Base-by-base conservation (phyloP, 2,329 filamentous ascomycete genomes). In the Coniosporium tulheliwenetii region DNA sequence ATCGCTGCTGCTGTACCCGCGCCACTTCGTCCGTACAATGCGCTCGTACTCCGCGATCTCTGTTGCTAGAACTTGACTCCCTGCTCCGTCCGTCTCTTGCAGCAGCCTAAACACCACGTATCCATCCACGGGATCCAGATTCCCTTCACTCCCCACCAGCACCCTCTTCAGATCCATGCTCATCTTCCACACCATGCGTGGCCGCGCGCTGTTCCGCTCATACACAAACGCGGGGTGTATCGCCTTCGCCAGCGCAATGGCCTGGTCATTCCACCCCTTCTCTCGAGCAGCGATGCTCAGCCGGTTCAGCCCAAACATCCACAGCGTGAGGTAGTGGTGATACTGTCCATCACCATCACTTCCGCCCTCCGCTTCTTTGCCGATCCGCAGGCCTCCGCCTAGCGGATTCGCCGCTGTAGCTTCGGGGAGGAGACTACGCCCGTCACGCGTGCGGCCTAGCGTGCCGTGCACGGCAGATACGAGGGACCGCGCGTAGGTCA, bases 301-400 rank as follows among this genome's bases (percentile, higher is more conserved):
- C 1, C 73, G 60, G 48, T 73, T 75, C 4, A 77, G 59, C 2
- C 73, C 71, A 50, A 75, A 76, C 71, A 77, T 75, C 73, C 73
- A 78, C 5, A 76, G 50, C 0, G 71, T 76, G 14, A 77, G 58
- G 46, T 77, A 77, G 48, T 77, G 73, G 47, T 75, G 71, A 44
- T 77, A 77, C 51, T 77, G 73, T 2, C 73, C 73, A 50, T 77
- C 73, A 7, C 65, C 61, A 40, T 77, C 71, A 1, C 58, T 50
- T 0, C 72, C 72, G 0, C 45, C 41, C 10, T 59, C 70, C 2
- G 66, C 58, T 10, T 62, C 45, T 50, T 77, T 77, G 19, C 74
- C 74, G 43, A 77, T 77, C 1, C 74, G 62, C 32, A 78, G 52
- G 0, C 74, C 74, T 2, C 74, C 73, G 2, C 57, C 57, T 0